Conservation (phyloP, 2,329 filamentous ascomycete species). For the Cladosporium oxysporum region DNA sequence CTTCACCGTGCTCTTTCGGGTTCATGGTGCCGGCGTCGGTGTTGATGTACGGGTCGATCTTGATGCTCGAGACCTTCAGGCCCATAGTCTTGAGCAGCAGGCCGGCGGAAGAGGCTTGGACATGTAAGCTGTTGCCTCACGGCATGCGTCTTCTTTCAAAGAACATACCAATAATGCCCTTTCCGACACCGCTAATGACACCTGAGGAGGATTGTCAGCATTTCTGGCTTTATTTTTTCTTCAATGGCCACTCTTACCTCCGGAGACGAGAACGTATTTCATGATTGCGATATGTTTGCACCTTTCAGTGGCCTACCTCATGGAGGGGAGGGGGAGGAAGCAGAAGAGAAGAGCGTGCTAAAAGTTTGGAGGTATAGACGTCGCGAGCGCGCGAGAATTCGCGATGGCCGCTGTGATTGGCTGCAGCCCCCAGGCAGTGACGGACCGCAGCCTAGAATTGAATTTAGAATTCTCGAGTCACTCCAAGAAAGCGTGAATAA, state of each 20-base stretch:
- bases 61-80: conserved; percentile 70
- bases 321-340: conserved; percentile 45
- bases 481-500: not conserved
- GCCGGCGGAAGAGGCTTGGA: conserved; percentile 67
- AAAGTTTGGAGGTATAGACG: conserved; percentile 16
- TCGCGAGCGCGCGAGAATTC: conserved; percentile 17
- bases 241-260: conserved; percentile 57
- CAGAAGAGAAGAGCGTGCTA: conserved; percentile 27
- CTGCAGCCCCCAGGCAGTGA: not conserved
- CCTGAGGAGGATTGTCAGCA: conserved; percentile 35
- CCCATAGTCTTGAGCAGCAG: conserved; percentile 78
- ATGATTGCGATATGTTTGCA: conserved; percentile 53
- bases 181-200: conserved; percentile 61
- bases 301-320: conserved; percentile 43
- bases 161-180: conserved; percentile 61
- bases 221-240: not conserved
- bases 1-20: conserved; percentile 78
- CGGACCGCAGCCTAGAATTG: conserved; percentile 6
- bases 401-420: conserved; percentile 10
- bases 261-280: conserved; percentile 81
- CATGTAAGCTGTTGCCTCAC: conserved; percentile 25
- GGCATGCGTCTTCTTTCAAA: conserved; percentile 13
- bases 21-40: conserved; percentile 74
- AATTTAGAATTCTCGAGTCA: not conserved
- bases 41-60: conserved; percentile 74